Evolutionary conservation across 2,329 filamentous ascomycete genomes (phyloP), one percentile per base, ranked within the genome.

Genomic region (Pseudogymnoascus sp.): DNA sequence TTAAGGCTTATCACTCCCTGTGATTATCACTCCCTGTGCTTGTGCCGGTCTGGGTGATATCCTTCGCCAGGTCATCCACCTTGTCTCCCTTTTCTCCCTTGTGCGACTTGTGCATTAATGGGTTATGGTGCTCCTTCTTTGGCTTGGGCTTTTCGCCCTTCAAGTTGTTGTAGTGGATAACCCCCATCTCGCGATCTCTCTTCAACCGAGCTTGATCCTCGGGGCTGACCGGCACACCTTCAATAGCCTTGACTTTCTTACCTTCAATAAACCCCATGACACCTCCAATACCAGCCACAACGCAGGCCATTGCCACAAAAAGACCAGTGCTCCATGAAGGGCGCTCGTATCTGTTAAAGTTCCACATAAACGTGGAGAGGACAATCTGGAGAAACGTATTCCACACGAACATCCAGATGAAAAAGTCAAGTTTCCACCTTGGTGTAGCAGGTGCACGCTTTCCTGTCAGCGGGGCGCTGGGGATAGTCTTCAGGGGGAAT

Each of bases 331-430:
- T 83, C 90, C 90, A 96, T 22, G 84, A 83, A 0, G 91, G 90
- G n/a, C 91, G 80, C 22, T 88, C 77, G 70, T 86, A 87, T 22
- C 89, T 79, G 71, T 90, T 89, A 75, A 89, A 79, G 1, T 84
- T 86, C 89, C 90, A 96, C 91, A 96, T 96, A 76, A 91, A 89
- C 2, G 83, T 87, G 7, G 86, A 89, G 1, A 96, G 80, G 16
- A 85, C 81, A 40, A 81, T 81, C 74, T 96, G 92, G 50, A 95
- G 81, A 62, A 93, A 82, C 0, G 91, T 95, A 71, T 96, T 96
- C 77, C 79, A 81, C 2, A 91, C 82, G 76, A 91, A 92, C 68
- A 87, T 81, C 88, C 88, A 93, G 37, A 96, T 80, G 35, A 93
- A 85, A 63, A 89, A 85, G 68, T 95, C 90, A 71, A 96, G 78